These are phyloP conservation scores for Trichomonas tenax DNA, from an alignment of 208 protist species.

Conservation along the genomic window DNA sequence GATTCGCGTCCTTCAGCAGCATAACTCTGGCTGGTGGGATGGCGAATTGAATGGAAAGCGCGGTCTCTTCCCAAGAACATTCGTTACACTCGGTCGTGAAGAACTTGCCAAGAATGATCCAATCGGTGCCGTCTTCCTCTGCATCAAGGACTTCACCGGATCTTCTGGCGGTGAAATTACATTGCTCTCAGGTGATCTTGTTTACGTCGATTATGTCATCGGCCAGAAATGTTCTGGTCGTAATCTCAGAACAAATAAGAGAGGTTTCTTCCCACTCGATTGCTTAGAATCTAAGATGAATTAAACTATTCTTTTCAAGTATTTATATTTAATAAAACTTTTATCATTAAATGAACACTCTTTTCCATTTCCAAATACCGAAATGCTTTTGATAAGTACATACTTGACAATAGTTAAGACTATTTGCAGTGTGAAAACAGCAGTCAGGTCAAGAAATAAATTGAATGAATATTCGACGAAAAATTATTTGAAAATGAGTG, in stretches of 20 bases:
- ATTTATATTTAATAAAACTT: too few species aligned
- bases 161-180: neutral
- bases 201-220: neutral
- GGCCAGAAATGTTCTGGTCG: neutral
- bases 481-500: too few species aligned
- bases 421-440: too few species aligned
- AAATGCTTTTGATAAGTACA: too few species aligned
- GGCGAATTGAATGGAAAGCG: neutral
- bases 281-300: neutral
- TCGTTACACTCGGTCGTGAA: neutral
- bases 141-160: neutral
- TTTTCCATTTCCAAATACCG: too few species aligned
- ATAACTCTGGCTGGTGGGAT: neutral
- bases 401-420: too few species aligned
- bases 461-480: too few species aligned
- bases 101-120: neutral
- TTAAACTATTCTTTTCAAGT: neutral
- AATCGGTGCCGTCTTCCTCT: neutral
- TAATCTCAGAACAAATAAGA: neutral
- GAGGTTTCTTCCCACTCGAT: neutral
- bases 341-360: too few species aligned
- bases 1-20: neutral
- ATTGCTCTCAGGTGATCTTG: neutral
- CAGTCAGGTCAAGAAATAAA: too few species aligned
- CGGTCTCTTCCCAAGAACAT: neutral